Evolutionary conservation across 108 stramenopile species (phyloP), one percentile per base, ranked within the genome.

Genomic region (Conticribra weissflogii): DNA sequence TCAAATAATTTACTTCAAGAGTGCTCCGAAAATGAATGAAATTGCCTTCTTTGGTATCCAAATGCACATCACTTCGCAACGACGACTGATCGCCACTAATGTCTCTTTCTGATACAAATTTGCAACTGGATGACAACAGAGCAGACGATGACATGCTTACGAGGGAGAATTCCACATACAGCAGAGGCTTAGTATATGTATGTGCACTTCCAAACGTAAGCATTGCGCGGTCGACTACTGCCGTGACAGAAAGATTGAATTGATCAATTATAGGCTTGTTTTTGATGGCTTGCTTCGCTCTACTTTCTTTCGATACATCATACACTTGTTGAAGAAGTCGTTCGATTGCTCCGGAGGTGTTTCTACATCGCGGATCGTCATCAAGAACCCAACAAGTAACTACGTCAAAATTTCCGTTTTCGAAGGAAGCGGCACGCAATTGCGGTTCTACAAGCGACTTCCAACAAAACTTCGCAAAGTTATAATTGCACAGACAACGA

Each of bases 401-500:
- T 45, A 16, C 49, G 21, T 50, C 28, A 4, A 16, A 27, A 59
- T 9, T 5, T 41, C 12, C 28, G 24, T 1, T 47, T 54, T 45
- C 50, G 47, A 15, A 34, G 21, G 18, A 15, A 47, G 50, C 41
- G 16, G 47, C 46, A 62, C 52, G 64, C 2, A 79, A 47, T 56
- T 60, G 44, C 28, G 79, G 79, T 41, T 75, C 54, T 14, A 80
- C 79, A 23, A 80, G 14, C 7, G 58, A 28, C 50, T 65, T 80
- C 79, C 75, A 61, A 18, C 80, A 70, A 47, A 63, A 76, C 41
- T 64, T 71, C 3, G 75, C 75, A 71, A 76, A 76, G 3, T 76
- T 41, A 68, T 76, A 76, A 51, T 76, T 71, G 21, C 25, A 33
- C 16, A 69, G 22, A 16, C 22, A 55, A 22, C 68, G 45, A 61